Percentiles rank a stretch among this genome's conserved stretches.
Evolutionary conservation across 2,329 filamentous ascomycete species (phyloP).

Genomic region (Arthroderma sp.): DNA sequence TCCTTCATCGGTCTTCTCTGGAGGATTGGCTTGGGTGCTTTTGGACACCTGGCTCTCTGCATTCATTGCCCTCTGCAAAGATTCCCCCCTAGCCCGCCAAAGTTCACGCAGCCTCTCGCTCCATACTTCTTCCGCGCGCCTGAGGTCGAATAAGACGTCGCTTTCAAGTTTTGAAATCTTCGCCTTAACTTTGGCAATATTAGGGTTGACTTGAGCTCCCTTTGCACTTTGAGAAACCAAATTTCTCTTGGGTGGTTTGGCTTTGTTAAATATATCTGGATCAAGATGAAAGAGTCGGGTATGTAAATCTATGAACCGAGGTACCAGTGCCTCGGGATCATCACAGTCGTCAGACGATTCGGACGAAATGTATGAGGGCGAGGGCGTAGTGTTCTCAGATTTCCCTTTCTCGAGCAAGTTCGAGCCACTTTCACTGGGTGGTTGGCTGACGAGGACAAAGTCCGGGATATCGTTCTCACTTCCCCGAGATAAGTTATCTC

Average conservation of each 20-base stretch:
- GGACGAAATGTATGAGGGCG: background rate
- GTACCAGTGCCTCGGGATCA: conserved; percentile 60
- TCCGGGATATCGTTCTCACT: background rate
- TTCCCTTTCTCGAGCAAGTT: background rate
- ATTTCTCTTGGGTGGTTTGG: conserved; percentile 13
- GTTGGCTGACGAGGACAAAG: too few species aligned
- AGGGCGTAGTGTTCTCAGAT: background rate
- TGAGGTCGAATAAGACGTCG: conserved; percentile 61
- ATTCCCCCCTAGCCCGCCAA: conserved; percentile 47
- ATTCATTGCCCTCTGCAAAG: conserved; percentile 11
- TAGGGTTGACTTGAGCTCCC: conserved; percentile 22
- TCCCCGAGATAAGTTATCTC: background rate
- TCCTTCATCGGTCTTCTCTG: background rate
- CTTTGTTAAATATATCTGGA: conserved; percentile 38
- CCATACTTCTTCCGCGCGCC: conserved; percentile 54
- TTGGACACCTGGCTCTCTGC: conserved; percentile 15
- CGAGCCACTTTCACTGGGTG: too few species aligned
- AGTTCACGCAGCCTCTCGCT: conserved; percentile 44
- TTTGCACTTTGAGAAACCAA: conserved; percentile 4
- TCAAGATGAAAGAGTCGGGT: conserved; percentile 51
- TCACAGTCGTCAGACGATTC: too few species aligned
- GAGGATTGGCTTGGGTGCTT: background rate
- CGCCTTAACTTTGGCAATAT: conserved; percentile 52
- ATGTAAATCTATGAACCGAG: conserved; percentile 65
- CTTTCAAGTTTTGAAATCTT: conserved; percentile 67